Evolutionary conservation across 164 flowering plant species (phyloP).

Genomic region (Saururus chinensis): DNA sequence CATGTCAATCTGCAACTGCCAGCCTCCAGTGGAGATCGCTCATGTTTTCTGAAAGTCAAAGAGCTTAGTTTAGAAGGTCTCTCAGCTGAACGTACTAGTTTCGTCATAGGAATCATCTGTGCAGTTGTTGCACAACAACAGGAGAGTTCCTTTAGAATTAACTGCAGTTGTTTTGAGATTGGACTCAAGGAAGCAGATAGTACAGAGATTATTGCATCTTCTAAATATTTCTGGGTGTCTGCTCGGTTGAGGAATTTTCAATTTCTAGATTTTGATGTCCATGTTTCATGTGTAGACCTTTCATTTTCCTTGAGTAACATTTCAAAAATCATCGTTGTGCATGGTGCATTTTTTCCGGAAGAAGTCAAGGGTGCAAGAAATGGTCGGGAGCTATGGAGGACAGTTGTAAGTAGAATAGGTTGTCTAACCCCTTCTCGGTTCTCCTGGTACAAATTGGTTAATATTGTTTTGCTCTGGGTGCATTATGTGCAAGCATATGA

Average conservation of each 20-base stretch:
- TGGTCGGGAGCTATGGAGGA: conserved; percentile 72
- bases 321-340: conserved; percentile 17
- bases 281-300: conserved; percentile 34
- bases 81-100: conserved; percentile 21
- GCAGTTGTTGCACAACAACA: conserved; percentile 29
- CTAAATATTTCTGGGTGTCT: conserved; percentile 20
- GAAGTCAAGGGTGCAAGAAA: conserved; percentile 31
- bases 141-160: conserved; percentile 27
- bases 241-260: conserved; percentile 39
- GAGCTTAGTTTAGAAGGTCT: conserved; percentile 31
- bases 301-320: conserved; percentile 46
- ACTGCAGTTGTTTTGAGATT: conserved; percentile 33
- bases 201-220: conserved; percentile 18
- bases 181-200: conserved; percentile 32
- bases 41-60: conserved; percentile 25
- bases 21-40: conserved; percentile 18
- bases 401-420: conserved; percentile 39
- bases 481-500: conserved; percentile 48
- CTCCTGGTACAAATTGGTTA: conserved; percentile 30
- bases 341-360: conserved; percentile 18
- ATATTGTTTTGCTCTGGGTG: conserved; percentile 39
- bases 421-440: conserved; percentile 25
- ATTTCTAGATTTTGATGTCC: conserved; percentile 24
- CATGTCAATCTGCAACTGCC: conserved; percentile 41
- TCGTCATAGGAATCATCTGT: conserved; percentile 35